These are phyloP conservation scores for Boechera retrofracta DNA, from an alignment of 345 rosid genomes.

Conservation along the genomic window DNA sequence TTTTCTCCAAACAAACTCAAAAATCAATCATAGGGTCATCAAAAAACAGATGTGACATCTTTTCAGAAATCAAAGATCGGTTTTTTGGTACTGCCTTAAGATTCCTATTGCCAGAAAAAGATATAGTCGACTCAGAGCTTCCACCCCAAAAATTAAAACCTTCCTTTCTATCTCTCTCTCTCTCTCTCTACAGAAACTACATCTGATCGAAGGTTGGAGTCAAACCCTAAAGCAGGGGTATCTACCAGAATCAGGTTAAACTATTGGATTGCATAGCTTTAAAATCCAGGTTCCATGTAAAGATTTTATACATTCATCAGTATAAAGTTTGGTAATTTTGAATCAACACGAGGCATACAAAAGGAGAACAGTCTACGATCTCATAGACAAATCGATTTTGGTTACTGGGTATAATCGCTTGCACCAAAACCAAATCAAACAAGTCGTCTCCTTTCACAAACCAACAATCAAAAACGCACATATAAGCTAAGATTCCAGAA, in stretches of 20 bases:
- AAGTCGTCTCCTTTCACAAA: slow-evolving; percentile 17
- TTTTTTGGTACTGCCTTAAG: slow-evolving; percentile 6
- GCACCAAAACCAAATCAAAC: slow-evolving; percentile 11
- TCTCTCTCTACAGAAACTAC: not conserved
- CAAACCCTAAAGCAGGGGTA: slow-evolving; percentile 24
- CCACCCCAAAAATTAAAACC: slow-evolving; percentile 5
- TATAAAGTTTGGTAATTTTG: slow-evolving; percentile 10
- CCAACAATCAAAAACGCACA: slow-evolving; percentile 25
- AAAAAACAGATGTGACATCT: slow-evolving; percentile 40
- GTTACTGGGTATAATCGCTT: slow-evolving; percentile 1
- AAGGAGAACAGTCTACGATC: not conserved
- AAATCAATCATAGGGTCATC: slow-evolving; percentile 11
- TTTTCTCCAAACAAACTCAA: slow-evolving; percentile 15
- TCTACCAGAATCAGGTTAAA: not conserved
- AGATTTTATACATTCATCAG: slow-evolving; percentile 1
- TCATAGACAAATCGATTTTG: slow-evolving; percentile 10
- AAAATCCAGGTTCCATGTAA: not conserved
- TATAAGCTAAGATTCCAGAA: not conserved
- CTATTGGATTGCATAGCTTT: not conserved
- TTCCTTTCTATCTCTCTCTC: slow-evolving; percentile 7
- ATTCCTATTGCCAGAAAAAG: slow-evolving; percentile 1
- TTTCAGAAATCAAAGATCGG: slow-evolving; percentile 2
- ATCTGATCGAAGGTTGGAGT: not conserved
- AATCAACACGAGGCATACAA: slow-evolving; percentile 12
- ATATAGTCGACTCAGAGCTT: slow-evolving; percentile 1